A percentile compares a stretch with the other conserved stretches of the same genome.
phyloP scores from a whole-genome alignment of 208 protist genomes.

The Plasmodiophora brassicae region DNA sequence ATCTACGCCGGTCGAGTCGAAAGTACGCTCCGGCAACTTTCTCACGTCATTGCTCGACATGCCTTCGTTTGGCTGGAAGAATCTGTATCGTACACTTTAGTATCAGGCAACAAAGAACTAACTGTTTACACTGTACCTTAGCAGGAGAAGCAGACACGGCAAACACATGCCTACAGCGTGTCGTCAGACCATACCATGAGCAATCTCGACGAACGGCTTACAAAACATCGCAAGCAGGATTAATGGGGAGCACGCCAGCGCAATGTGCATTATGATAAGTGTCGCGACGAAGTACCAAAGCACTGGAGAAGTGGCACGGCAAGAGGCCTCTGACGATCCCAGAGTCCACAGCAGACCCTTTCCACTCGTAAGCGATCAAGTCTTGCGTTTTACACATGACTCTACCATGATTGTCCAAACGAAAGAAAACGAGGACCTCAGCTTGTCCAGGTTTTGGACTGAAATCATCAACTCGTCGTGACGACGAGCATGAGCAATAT shows the following conservation, averaged over 20 bases:
- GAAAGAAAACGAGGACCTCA: neutral
- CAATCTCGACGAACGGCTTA: neutral
- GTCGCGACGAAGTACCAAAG: slow-evolving; percentile 2
- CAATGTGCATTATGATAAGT: neutral
- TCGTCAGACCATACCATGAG: neutral
- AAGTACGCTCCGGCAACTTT: neutral
- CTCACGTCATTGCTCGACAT: slow-evolving; percentile 14
- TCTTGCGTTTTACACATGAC: neutral
- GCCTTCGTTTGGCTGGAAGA: slow-evolving; percentile 1
- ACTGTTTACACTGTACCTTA: neutral
- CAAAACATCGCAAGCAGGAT: slow-evolving; percentile 1
- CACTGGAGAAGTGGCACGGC: neutral
- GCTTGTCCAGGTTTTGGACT: slow-evolving; percentile 18
- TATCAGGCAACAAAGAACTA: neutral
- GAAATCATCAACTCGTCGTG: neutral
- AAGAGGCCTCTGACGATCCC: neutral
- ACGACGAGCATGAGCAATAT: slow-evolving; percentile 7
- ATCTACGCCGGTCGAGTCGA: neutral
- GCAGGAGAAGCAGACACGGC: neutral
- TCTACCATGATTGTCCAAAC: slow-evolving; percentile 18
- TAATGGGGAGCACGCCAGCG: neutral
- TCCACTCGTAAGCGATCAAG: neutral
- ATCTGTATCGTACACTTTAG: neutral
- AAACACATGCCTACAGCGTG: neutral
- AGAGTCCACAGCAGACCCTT: slow-evolving; percentile 16